Percentiles rank a stretch among this genome's conserved stretches.
Evolutionary conservation across 495 filamentous ascomycete genomes (phyloP).

Genomic region (Tuber magnatum): DNA sequence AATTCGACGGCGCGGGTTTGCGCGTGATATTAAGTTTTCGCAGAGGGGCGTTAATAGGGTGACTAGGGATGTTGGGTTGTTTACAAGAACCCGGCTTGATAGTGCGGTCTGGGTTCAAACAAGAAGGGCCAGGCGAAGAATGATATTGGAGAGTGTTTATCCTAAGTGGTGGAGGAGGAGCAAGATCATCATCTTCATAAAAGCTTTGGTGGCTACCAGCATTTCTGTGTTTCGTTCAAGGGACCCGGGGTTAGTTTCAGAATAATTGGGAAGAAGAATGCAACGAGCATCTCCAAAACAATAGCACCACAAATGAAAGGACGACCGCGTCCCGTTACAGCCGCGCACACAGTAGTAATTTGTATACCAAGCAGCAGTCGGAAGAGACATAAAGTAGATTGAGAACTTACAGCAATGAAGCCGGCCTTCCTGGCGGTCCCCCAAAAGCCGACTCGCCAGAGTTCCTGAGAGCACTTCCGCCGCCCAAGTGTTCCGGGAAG

Average conservation of each 20-base stretch:
- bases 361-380: neutral
- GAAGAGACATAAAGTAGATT: conserved; percentile 4
- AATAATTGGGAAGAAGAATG: conserved; percentile 7
- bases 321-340: neutral
- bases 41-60: conserved; percentile 18
- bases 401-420: conserved; percentile 15
- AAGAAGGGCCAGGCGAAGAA: conserved; percentile 9
- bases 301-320: conserved; percentile 1
- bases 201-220: conserved; percentile 14
- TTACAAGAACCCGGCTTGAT: conserved; percentile 3
- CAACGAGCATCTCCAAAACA: neutral
- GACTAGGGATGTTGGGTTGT: neutral
- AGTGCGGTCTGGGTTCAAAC: conserved; percentile 5
- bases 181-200: conserved; percentile 17
- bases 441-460: conserved; percentile 17
- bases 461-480: conserved; percentile 13
- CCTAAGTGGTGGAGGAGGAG: conserved; percentile 24
- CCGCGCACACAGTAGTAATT: neutral
- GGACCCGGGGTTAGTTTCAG: conserved; percentile 27
- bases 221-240: conserved; percentile 16
- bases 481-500: conserved; percentile 16
- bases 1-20: conserved; percentile 24
- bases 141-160: conserved; percentile 23
- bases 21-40: conserved; percentile 19
- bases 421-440: conserved; percentile 20